phyloP scores from a whole-genome alignment of 768 basidiomycete species.

The Hericium rajendrae region DNA sequence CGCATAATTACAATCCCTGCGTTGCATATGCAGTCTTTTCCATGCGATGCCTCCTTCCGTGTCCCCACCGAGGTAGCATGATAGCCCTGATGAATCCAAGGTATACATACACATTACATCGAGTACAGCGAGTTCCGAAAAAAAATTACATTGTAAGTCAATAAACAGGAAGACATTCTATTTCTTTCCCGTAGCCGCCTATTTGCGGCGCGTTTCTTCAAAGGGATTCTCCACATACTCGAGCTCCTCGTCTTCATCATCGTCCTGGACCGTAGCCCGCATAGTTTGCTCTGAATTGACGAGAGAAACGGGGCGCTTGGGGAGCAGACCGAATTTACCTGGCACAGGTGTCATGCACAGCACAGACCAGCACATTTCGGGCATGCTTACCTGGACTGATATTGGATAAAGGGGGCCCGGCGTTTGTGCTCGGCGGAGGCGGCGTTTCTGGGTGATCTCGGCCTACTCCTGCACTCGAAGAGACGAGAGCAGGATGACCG shows the following conservation, averaged over 20 bases:
- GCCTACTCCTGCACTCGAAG: not conserved
- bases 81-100: not conserved
- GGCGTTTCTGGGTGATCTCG: not conserved
- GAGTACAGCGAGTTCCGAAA: not conserved
- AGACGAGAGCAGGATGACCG: not conserved
- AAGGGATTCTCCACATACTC: conserved; percentile 20
- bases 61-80: too few relatives aligned
- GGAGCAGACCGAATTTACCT: conserved; percentile 19
- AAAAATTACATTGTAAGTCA: not conserved
- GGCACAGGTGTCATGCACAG: not conserved
- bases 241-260: conserved; percentile 14
- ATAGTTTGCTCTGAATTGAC: not conserved
- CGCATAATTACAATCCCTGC: too few relatives aligned
- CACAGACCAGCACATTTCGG: not conserved
- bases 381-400: conserved; percentile 10
- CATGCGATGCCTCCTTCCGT: too few relatives aligned
- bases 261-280: not conserved
- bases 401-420: conserved; percentile 4
- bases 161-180: not conserved
- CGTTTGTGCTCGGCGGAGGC: conserved; percentile 1
- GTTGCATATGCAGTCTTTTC: too few relatives aligned
- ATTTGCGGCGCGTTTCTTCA: conserved; percentile 12
- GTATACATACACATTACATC: not conserved
- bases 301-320: conserved; percentile 19
- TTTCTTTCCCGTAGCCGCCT: not conserved